phyloP scores from a whole-genome alignment of 106 monocot genomes.

The Chionographis japonica region DNA sequence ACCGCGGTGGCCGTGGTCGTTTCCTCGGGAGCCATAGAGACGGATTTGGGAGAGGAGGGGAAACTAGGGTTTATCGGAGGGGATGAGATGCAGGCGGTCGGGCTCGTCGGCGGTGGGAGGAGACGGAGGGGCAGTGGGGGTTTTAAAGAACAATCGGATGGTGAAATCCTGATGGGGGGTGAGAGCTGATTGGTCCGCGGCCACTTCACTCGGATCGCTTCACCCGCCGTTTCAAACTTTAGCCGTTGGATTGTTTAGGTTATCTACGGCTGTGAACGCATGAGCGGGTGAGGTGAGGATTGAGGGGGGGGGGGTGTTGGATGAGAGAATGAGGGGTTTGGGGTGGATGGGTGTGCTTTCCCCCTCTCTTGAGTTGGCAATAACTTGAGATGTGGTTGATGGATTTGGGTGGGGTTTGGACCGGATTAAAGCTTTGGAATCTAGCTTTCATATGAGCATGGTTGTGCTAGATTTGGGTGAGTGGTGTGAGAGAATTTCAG shows the following conservation, averaged over 20 bases:
- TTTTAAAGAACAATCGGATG: slow-evolving; percentile 24
- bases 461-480: neutral
- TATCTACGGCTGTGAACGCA: slow-evolving; percentile 29
- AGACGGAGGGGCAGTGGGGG: neutral
- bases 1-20: slow-evolving; percentile 26
- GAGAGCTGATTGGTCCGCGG: slow-evolving; percentile 26
- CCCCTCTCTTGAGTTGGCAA: neutral
- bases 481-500: slow-evolving; percentile 5
- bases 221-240: slow-evolving; percentile 8
- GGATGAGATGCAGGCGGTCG: too few species aligned
- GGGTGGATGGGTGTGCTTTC: slow-evolving; percentile 21
- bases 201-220: slow-evolving; percentile 26
- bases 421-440: slow-evolving; percentile 8
- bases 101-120: too few species aligned
- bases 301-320: neutral
- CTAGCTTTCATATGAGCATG: slow-evolving; percentile 12
- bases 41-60: neutral
- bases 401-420: slow-evolving; percentile 2
- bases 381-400: neutral
- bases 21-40: neutral
- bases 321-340: neutral
- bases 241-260: slow-evolving; percentile 35
- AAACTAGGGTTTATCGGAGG: neutral
- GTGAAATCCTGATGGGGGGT: slow-evolving; percentile 4
- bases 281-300: slow-evolving; percentile 9